These are phyloP conservation scores for Sarocladium strictum DNA, from an alignment of 2,329 filamentous ascomycete genomes.

Conservation along the genomic window DNA sequence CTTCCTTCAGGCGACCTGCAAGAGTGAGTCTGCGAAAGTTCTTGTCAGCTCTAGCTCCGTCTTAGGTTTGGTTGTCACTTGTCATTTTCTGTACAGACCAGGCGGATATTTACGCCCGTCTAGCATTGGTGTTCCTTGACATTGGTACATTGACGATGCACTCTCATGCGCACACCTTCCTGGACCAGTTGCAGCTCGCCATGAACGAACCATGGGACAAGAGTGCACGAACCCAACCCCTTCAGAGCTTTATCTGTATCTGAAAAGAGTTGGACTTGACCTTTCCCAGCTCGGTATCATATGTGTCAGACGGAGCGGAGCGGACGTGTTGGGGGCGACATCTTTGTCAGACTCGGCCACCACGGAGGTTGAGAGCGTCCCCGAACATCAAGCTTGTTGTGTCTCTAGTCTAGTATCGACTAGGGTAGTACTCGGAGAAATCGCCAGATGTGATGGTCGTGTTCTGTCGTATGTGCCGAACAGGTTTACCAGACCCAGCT, in stretches of 20 bases:
- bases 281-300: background rate
- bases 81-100: background rate
- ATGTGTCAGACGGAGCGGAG: background rate
- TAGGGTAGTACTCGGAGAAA: background rate
- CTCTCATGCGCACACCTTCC: background rate
- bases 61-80: background rate
- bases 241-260: background rate
- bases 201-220: background rate
- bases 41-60: background rate
- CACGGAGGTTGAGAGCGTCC: background rate
- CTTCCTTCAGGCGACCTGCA: constrained; percentile 2
- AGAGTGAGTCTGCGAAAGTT: background rate
- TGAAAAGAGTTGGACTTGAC: background rate
- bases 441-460: background rate
- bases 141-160: background rate
- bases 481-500: background rate
- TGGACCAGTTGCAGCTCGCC: background rate
- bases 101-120: background rate
- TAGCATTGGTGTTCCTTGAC: background rate
- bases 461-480: background rate
- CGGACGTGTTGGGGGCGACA: background rate
- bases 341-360: background rate
- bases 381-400: background rate
- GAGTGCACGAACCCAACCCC: background rate
- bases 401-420: background rate